A percentile compares a stretch with the other conserved stretches of the same genome.
phyloP scores from a whole-genome alignment of 2,329 filamentous ascomycete species.

The Zymoseptoria crescenta region DNA sequence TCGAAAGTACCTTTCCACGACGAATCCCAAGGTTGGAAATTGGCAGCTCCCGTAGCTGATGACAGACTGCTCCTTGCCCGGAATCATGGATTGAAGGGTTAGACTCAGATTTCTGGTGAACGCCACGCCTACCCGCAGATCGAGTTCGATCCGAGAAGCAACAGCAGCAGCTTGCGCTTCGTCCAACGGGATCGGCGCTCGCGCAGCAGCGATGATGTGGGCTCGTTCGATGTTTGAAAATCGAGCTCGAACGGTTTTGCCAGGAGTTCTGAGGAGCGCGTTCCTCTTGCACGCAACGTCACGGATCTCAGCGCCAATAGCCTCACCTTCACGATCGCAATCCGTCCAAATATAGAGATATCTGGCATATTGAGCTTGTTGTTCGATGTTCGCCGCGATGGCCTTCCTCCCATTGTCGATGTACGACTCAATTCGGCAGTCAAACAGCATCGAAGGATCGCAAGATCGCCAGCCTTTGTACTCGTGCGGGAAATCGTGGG shows the following conservation, averaged over 20 bases:
- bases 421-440: conserved; percentile 62
- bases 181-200: conserved; percentile 68
- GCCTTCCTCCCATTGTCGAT: conserved; percentile 67
- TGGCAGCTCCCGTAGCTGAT: conserved; percentile 62
- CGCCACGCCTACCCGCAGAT: conserved; percentile 82
- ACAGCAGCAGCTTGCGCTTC: conserved; percentile 83
- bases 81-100: conserved; percentile 63
- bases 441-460: conserved; percentile 70
- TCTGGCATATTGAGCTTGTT: conserved; percentile 63
- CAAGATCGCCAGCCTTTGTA: conserved; percentile 77
- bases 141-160: conserved; percentile 79
- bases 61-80: conserved; percentile 41
- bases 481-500: conserved; percentile 64
- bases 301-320: conserved; percentile 88
- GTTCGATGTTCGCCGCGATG: conserved; percentile 77
- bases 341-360: conserved; percentile 96
- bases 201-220: conserved; percentile 81
- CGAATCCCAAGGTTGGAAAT: conserved; percentile 92
- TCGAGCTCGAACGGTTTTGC: conserved; percentile 69
- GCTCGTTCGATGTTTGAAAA: conserved; percentile 96
- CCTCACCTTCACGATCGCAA: conserved; percentile 94
- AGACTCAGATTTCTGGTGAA: conserved; percentile 85
- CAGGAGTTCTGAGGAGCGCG: conserved; percentile 45
- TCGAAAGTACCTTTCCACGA: conserved; percentile 90
- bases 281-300: conserved; percentile 72